Evolutionary conservation across 305 asterid genomes (phyloP), one percentile per base, ranked within the genome.

Genomic region (Salvia sclarea): DNA sequence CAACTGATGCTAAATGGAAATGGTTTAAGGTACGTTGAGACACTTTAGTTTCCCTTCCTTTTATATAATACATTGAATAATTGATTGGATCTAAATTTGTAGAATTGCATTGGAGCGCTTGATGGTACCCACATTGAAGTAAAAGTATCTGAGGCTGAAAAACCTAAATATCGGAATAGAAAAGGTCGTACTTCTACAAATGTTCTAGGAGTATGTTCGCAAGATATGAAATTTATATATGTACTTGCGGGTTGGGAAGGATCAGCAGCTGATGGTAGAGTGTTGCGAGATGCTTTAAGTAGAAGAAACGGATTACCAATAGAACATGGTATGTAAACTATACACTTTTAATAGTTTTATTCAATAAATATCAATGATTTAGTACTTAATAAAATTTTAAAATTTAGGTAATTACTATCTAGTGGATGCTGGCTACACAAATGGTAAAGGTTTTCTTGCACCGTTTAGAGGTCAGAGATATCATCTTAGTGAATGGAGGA

Each of bases 221-320:
- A 41, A 41, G 48, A 41, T 5, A 41, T 41, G 48, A 14, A 41
- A 41, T 41, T 41, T 41, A 41, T 41, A 2, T 41, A 41, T 41
- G 16, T 41, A 41, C 52, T 45, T 45, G 52, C 52, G 52, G 21
- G 52, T 45, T 45, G 52, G 52, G 52, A 45, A 45, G 52, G 52
- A 0, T 45, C 52, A 45, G 21, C 8, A 1, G 52, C 52, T n/a
- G 52, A 45, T 45, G 52, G 52, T 45, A 45, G 52, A 45, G 52
- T 45, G 21, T 8, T 45, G n/a, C 52, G 52, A n/a, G 52, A 45
- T 45, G 52, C 52, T 45, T 45, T 45, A 14, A 45, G 20, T 45
- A 45, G 20, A 45, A 45, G 52, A 45, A 45, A 45, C 5, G 21
- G 52, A 5, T 45, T 45, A 6, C 52, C 52, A 45, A 14, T n/a